Percentiles rank a stretch among this genome's conserved stretches.
Evolutionary conservation across 2,329 filamentous ascomycete species (phyloP).

Genomic region (Parascedosporium putredinis): DNA sequence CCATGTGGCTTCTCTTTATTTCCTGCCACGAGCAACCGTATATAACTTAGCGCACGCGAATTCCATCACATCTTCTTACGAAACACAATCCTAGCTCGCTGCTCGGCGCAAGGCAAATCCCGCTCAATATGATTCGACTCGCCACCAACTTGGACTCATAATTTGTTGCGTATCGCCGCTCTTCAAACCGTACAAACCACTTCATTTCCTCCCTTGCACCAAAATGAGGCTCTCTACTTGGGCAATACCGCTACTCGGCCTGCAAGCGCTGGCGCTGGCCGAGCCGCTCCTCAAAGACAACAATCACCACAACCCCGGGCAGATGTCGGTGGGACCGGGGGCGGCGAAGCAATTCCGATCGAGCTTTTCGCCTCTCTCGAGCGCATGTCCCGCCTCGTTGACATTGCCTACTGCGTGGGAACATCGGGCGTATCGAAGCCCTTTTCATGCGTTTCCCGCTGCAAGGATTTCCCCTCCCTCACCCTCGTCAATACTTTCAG

Average conservation of each 20-base stretch:
- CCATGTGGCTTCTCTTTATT: neutral
- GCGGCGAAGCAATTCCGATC: conserved; percentile 27
- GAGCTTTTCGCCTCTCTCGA: conserved; percentile 72
- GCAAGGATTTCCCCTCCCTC: conserved; percentile 70
- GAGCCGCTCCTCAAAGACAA: neutral
- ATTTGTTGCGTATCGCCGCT: too few relatives aligned
- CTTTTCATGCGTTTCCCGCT: conserved; percentile 77
- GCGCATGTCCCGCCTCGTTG: conserved; percentile 80
- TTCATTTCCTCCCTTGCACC: neutral
- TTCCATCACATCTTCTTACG: neutral
- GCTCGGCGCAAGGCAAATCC: too few relatives aligned
- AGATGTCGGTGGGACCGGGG: conserved; percentile 2
- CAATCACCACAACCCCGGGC: neutral
- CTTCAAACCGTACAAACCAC: neutral
- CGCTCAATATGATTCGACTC: too few relatives aligned
- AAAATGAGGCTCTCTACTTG: conserved; percentile 1
- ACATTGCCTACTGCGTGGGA: conserved; percentile 90
- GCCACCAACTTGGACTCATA: too few relatives aligned
- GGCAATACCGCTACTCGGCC: neutral
- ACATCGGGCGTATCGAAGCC: conserved; percentile 71
- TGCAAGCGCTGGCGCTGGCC: conserved; percentile 4
- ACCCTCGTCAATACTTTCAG: conserved; percentile 81
- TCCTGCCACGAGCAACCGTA: neutral
- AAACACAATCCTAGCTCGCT: too few relatives aligned
- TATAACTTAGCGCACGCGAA: too few relatives aligned